Evolutionary conservation across 169 alveolate genomes (phyloP).

Genomic region (Plasmodium gonderi): DNA sequence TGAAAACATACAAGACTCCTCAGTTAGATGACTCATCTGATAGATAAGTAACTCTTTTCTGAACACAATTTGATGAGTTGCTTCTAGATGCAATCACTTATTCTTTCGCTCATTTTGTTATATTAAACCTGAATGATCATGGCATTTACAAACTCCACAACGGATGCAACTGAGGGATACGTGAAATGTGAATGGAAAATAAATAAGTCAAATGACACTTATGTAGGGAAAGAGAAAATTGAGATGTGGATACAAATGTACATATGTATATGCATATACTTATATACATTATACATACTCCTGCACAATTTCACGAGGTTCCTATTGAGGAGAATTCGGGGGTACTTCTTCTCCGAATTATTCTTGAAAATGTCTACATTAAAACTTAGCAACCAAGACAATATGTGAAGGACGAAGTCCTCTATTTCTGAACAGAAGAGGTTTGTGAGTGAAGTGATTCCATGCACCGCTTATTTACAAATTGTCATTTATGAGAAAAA

Average conservation of each 20-base stretch:
- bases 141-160: conserved; percentile 28
- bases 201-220: neutral
- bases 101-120: neutral
- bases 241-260: neutral
- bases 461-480: neutral
- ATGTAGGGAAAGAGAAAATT: neutral
- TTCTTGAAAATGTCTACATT: conserved; percentile 61
- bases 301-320: conserved; percentile 29
- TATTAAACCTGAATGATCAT: conserved; percentile 27
- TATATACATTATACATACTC: conserved; percentile 10
- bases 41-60: neutral
- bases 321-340: conserved; percentile 18
- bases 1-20: neutral
- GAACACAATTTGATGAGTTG: neutral
- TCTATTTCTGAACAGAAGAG: conserved; percentile 67
- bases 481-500: neutral
- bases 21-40: neutral
- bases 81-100: neutral
- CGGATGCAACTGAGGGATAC: conserved; percentile 28
- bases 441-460: neutral
- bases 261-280: neutral
- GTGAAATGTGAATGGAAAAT: neutral
- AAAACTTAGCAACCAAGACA: conserved; percentile 48
- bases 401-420: conserved; percentile 53
- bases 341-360: conserved; percentile 30